Evolutionary conservation across 2,329 filamentous ascomycete genomes (phyloP).

Genomic region (Achaetomium macrosporum): DNA sequence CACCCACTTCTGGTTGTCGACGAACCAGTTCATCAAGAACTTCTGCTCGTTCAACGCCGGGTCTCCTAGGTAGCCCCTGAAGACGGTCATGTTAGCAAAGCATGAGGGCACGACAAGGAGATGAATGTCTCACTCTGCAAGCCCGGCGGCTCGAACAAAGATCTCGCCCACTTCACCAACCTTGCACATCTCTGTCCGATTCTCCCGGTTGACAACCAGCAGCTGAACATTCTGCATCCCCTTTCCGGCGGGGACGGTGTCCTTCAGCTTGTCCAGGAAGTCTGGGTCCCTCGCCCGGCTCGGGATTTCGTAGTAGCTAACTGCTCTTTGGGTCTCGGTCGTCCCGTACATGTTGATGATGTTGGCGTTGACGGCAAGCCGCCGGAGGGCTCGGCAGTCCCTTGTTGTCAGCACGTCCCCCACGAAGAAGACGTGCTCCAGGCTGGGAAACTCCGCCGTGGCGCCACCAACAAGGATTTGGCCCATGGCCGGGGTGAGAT

Average conservation of each 20-base stretch:
- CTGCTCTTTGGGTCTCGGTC: constrained; percentile 75
- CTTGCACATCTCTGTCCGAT: constrained; percentile 62
- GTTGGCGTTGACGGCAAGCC: constrained; percentile 65
- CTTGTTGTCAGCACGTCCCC: constrained; percentile 82
- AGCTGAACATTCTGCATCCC: constrained; percentile 90
- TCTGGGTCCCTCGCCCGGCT: constrained; percentile 56
- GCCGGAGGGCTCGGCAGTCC: constrained; percentile 72
- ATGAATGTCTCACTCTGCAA: constrained; percentile 56
- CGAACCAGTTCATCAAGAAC: constrained; percentile 82
- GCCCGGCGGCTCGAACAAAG: constrained; percentile 72
- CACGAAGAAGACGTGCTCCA: constrained; percentile 83
- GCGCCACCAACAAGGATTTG: constrained; percentile 88
- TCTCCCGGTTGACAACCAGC: constrained; percentile 69
- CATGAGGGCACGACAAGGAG: not conserved
- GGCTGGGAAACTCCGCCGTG: constrained; percentile 65
- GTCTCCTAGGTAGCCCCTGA: constrained; percentile 41
- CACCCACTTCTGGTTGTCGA: constrained; percentile 64
- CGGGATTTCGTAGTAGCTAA: constrained; percentile 77
- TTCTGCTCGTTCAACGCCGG: constrained; percentile 60
- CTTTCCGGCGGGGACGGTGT: constrained; percentile 75
- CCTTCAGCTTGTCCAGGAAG: constrained; percentile 41
- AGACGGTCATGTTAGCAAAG: not conserved
- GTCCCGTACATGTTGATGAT: constrained; percentile 88
- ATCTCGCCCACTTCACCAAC: constrained; percentile 82
- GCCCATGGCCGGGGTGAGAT: constrained; percentile 94